phyloP scores from a whole-genome alignment of 495 filamentous ascomycete genomes.

The Acidiella bohemica region DNA sequence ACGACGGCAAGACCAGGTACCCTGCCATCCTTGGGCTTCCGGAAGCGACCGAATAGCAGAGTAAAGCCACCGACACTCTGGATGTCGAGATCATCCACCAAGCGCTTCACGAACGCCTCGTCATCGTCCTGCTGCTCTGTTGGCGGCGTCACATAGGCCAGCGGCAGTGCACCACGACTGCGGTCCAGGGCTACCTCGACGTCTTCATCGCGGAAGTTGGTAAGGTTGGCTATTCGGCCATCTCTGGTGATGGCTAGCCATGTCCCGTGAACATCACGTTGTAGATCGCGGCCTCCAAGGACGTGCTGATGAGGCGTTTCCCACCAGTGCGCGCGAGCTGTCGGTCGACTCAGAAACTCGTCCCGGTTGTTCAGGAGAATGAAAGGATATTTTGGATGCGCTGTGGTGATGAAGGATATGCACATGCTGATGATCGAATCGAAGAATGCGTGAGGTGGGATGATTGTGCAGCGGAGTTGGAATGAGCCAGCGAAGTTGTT shows the following conservation, averaged over 20 bases:
- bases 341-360: constrained; percentile 85
- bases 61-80: constrained; percentile 82
- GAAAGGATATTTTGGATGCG: constrained; percentile 78
- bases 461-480: not conserved
- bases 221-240: constrained; percentile 79
- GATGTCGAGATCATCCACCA: constrained; percentile 53
- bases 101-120: constrained; percentile 50
- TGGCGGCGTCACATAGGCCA: constrained; percentile 57
- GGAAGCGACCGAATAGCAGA: constrained; percentile 71
- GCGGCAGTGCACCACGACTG: constrained; percentile 75
- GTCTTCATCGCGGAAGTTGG: constrained; percentile 81
- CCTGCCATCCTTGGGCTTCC: constrained; percentile 29
- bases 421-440: constrained; percentile 49
- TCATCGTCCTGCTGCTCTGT: constrained; percentile 31
- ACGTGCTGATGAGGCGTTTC: constrained; percentile 43
- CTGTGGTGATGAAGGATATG: constrained; percentile 78
- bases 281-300: constrained; percentile 55
- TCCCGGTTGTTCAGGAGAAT: constrained; percentile 90
- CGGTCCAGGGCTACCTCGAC: constrained; percentile 42
- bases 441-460: not conserved
- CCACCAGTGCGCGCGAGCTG: constrained; percentile 76
- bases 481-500: too few species aligned
- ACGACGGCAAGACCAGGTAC: constrained; percentile 55
- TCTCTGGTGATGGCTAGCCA: constrained; percentile 84
- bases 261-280: constrained; percentile 58